Percentiles rank a stretch among this genome's conserved stretches.
phyloP scores from a whole-genome alignment of 768 basidiomycete species.

The Candolleomyces eurysporus region DNA sequence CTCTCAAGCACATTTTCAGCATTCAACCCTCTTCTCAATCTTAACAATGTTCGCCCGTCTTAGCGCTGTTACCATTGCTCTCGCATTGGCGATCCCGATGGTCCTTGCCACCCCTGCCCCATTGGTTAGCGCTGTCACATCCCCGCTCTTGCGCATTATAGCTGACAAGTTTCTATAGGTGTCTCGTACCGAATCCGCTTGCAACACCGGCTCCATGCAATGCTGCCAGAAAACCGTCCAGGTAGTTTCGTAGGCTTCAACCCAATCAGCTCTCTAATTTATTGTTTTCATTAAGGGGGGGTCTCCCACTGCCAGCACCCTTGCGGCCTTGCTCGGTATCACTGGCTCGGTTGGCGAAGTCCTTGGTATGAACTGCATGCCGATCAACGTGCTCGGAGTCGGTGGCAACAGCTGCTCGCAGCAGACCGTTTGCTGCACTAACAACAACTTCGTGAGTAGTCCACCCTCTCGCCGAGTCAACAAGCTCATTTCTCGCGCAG shows the following conservation, averaged over 20 bases:
- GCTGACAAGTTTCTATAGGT: not conserved
- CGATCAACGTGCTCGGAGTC: too few species aligned
- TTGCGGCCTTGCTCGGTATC: slow-evolving; percentile 9
- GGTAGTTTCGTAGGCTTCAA: not conserved
- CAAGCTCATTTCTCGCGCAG: slow-evolving; percentile 2
- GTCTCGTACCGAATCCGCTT: slow-evolving; percentile 9
- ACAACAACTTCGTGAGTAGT: slow-evolving; percentile 20
- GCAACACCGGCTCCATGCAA: too few species aligned
- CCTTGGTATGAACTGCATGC: slow-evolving; percentile 19
- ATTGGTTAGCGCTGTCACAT: slow-evolving; percentile 15
- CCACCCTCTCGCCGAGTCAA: not conserved
- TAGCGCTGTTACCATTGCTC: slow-evolving; percentile 6
- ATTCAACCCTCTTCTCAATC: not conserved
- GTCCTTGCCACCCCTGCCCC: slow-evolving; percentile 22
- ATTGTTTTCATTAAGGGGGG: slow-evolving; percentile 2
- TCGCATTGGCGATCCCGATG: slow-evolving; percentile 22
- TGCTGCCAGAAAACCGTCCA: not conserved
- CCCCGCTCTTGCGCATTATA: not conserved
- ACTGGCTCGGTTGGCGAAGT: not conserved
- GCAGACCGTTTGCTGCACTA: slow-evolving; percentile 32
- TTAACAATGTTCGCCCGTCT: slow-evolving; percentile 19
- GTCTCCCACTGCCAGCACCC: not conserved
- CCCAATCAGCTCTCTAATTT: not conserved
- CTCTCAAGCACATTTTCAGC: not conserved
- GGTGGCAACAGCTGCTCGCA: too few species aligned